Base-by-base conservation (phyloP, 495 filamentous ascomycete genomes). In the Penicillium dipodomyicola region DNA sequence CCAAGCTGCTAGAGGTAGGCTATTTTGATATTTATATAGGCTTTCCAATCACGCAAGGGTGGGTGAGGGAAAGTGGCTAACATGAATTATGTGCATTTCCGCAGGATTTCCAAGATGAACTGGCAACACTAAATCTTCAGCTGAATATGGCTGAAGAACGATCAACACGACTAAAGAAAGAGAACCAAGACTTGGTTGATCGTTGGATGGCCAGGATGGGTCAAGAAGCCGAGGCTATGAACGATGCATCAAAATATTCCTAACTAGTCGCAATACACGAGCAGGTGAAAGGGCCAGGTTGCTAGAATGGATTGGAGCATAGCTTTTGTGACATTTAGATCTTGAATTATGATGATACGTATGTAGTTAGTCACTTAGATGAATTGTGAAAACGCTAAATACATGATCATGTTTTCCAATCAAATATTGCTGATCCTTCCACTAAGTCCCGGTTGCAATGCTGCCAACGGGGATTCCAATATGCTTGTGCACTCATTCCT, bases 151-250 rank as follows among this genome's bases (percentile, higher is more conserved):
- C 87, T 9, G 89, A 93, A 65, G 81, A 91, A 67, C 81, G 80
- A 62, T 77, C 77, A 5, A 79, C 81, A 58, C 85, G 84, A 63
- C 74, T 95, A 54, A 75, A 84, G 66, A 78, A 77, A n/a, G 93
- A 97, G 65, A 96, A 97, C 64, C 81, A 90, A 64, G 88, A 96
- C 45, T 76, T 97, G 35, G 84, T 96, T 50, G 86, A 92, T 64
- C 82, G 93, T 44, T 97, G 89, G 90, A 94, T 97, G 90, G 82
- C 81, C 58, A 80, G 88, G 56, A 91, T 92, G 79, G 86, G 84
- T 6, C 78, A 84, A 69, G 92, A 96, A 75, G 93, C 90, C 6
- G 91, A 95, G 54, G 86, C 82, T 22, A 89, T 96, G 90, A 97
- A 96, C 66, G 71, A 87, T 27, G 73, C 72, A 25, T 81, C 74